Conservation (phyloP, 2,329 filamentous ascomycete species). For the Aureobasidium leucospermi region DNA sequence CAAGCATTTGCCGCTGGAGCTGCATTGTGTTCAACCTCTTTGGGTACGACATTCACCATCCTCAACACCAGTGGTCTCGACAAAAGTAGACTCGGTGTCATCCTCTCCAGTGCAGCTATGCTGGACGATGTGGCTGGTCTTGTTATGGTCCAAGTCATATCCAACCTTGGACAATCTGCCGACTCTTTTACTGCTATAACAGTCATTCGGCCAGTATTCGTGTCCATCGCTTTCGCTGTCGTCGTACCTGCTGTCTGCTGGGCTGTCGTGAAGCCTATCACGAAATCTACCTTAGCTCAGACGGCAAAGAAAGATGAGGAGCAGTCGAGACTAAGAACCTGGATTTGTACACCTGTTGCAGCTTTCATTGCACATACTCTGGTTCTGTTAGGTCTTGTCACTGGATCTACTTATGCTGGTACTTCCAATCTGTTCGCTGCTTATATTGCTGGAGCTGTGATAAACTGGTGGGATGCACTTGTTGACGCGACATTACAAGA, state of each 20-base stretch:
- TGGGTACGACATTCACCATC: slow-evolving; percentile 64
- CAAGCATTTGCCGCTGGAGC: slow-evolving; percentile 68
- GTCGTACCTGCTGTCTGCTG: slow-evolving; percentile 42
- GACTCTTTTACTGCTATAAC: slow-evolving; percentile 32
- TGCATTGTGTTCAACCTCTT: slow-evolving; percentile 64
- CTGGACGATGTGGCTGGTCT: slow-evolving; percentile 74
- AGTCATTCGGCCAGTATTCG: slow-evolving; percentile 45
- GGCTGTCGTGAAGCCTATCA: slow-evolving; percentile 38
- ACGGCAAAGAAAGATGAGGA: neutral
- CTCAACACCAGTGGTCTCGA: slow-evolving; percentile 53
- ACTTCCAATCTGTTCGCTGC: slow-evolving; percentile 57
- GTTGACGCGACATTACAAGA: slow-evolving; percentile 13
- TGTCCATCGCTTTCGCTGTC: slow-evolving; percentile 45
- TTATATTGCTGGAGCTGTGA: slow-evolving; percentile 50
- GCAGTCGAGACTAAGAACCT: neutral
- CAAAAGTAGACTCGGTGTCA: slow-evolving; percentile 49
- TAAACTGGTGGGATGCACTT: slow-evolving; percentile 52
- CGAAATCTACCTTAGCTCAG: slow-evolving; percentile 14
- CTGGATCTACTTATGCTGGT: slow-evolving; percentile 51
- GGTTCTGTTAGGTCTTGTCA: slow-evolving; percentile 44
- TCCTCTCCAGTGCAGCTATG: slow-evolving; percentile 68
- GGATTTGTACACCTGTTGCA: neutral
- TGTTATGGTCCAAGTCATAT: slow-evolving; percentile 69
- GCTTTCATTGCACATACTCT: slow-evolving; percentile 36
- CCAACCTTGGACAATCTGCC: slow-evolving; percentile 48